Conservation (phyloP, 495 filamentous ascomycete species). For the Penicillium turbatum region DNA sequence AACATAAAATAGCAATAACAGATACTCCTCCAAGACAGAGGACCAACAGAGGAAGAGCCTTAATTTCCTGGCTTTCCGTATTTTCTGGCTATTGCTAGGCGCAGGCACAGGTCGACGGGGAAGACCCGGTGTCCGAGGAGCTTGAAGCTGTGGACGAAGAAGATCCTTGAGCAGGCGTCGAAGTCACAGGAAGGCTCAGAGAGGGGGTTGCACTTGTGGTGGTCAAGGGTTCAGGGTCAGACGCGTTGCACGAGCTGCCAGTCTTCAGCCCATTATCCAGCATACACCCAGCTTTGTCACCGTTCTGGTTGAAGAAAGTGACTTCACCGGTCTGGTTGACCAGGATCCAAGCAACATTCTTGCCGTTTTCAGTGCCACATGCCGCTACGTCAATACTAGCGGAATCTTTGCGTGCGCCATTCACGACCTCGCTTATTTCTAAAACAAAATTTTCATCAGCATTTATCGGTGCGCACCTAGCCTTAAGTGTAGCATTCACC, state of each 20-base stretch:
- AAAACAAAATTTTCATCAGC: background rate
- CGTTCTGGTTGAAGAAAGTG: constrained; percentile 8
- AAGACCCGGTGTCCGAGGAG: background rate
- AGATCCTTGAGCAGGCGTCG: background rate
- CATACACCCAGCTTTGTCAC: constrained; percentile 2
- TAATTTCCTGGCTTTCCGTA: too few relatives aligned
- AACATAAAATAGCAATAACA: too few relatives aligned
- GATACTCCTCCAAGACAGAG: too few relatives aligned
- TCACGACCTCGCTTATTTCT: background rate
- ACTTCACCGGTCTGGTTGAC: constrained; percentile 3
- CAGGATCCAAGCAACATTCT: constrained; percentile 2
- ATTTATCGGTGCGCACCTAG: background rate
- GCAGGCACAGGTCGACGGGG: background rate
- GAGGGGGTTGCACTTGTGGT: too few relatives aligned
- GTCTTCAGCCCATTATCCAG: constrained; percentile 5
- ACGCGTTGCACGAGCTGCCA: constrained; percentile 5
- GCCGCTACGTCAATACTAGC: background rate
- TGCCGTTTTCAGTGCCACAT: background rate
- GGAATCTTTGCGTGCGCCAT: background rate
- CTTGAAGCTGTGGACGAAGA: background rate
- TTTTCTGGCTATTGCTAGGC: too few relatives aligned
- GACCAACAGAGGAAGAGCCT: too few relatives aligned
- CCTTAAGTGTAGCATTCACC: background rate
- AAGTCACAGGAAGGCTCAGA: too few relatives aligned
- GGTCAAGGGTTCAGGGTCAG: background rate